A percentile compares a stretch with the other conserved stretches of the same genome.
Evolutionary conservation across 768 basidiomycete species (phyloP).

Genomic region (Russula abietina): DNA sequence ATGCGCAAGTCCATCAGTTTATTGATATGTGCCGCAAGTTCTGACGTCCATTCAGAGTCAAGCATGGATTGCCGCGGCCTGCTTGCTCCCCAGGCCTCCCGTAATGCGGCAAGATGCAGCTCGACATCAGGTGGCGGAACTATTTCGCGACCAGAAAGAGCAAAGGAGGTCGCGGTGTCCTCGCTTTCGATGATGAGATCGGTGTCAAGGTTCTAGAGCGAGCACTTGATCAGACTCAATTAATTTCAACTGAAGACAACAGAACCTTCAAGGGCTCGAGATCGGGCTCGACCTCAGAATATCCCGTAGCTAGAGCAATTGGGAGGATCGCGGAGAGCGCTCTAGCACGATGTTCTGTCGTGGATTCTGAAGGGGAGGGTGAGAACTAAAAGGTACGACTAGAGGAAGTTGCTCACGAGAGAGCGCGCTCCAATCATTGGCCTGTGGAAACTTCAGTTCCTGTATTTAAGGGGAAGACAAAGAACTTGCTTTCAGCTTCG

Average conservation of each 20-base stretch:
- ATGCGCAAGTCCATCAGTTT: conserved; percentile 39
- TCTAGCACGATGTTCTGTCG: conserved; percentile 42
- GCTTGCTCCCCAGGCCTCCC: conserved; percentile 31
- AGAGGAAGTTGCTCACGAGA: conserved; percentile 42
- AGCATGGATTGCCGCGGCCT: conserved; percentile 31
- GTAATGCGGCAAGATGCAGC: conserved; percentile 26
- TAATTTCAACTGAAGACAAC: background rate
- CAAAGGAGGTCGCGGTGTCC: conserved; percentile 37
- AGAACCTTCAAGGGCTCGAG: conserved; percentile 46
- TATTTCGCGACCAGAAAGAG: conserved; percentile 29
- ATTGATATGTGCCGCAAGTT: conserved; percentile 37
- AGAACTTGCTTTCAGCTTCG: conserved; percentile 49
- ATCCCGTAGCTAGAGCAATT: conserved; percentile 45
- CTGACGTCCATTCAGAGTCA: conserved; percentile 41
- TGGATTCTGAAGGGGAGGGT: conserved; percentile 36
- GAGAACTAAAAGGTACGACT: background rate
- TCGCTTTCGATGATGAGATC: conserved; percentile 35
- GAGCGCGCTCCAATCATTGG: conserved; percentile 59
- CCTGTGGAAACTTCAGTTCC: conserved; percentile 31
- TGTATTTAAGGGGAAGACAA: background rate
- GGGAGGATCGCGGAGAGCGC: conserved; percentile 37
- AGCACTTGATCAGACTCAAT: background rate
- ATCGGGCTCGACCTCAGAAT: conserved; percentile 41
- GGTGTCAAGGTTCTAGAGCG: conserved; percentile 46
- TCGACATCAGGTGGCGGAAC: conserved; percentile 27